phyloP scores from a whole-genome alignment of 139 green algal species.

The Eudorina sp. region DNA sequence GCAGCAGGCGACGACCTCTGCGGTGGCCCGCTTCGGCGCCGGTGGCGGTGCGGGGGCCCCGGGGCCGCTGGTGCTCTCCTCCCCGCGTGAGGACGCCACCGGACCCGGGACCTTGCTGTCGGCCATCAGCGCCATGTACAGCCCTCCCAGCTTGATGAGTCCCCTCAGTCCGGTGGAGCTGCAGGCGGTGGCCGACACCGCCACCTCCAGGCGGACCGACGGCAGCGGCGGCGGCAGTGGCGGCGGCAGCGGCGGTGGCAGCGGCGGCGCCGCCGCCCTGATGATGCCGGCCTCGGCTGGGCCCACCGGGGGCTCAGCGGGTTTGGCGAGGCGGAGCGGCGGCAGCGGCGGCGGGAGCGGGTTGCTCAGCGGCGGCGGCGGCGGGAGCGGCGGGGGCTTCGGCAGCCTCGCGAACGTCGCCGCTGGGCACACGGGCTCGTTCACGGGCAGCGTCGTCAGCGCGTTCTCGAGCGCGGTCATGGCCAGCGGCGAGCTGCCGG shows the following conservation, averaged over 20 bases:
- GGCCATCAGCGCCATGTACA: conserved; percentile 1
- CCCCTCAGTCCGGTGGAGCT: neutral
- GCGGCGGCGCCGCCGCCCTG: neutral
- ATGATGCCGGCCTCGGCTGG: neutral
- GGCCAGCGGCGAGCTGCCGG: neutral
- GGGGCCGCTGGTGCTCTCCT: neutral
- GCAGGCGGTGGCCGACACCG: neutral
- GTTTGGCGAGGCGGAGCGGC: neutral
- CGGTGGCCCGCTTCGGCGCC: neutral
- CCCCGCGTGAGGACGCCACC: neutral
- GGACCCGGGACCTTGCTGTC: neutral
- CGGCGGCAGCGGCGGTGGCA: neutral
- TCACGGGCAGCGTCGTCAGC: neutral
- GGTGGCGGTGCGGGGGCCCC: neutral
- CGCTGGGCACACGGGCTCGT: neutral
- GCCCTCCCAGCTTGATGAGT: conserved; percentile 16
- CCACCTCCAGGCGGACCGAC: neutral
- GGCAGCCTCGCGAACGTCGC: neutral
- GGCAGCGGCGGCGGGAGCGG: neutral
- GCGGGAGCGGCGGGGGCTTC: neutral
- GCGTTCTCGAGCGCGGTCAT: neutral
- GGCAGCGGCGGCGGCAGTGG: neutral
- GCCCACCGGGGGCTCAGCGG: too few species aligned
- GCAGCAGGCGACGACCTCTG: neutral
- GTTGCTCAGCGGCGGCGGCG: neutral